Evolutionary conservation across 257 asterid genomes (phyloP), one percentile per base, ranked within the genome.

Genomic region (Solanum megistacrolobum): DNA sequence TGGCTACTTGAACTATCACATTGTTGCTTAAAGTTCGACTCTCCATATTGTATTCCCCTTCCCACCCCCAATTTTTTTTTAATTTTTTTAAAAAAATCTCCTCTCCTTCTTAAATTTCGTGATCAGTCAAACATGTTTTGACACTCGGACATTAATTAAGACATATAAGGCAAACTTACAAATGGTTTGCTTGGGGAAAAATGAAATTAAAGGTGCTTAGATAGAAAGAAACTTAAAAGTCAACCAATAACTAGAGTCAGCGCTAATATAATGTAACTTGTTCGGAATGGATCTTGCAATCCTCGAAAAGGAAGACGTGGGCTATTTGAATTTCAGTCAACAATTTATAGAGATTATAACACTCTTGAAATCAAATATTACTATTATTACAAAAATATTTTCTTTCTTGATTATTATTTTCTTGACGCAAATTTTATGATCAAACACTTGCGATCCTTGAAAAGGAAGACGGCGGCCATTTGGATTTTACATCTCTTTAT

Each of bases 21-120:
- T 55, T 20, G 0, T 55, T 55, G 5, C 25, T 55, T 18, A 20
- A 1, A 20, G 25, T 58, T 58, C 4, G 25, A 58, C 4, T 18
- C 10, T 52, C 62, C n/a, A 18, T 52, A 18, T 52, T 7, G 66
- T 58, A 20, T 58, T 58, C 25, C 66, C 66, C n/a, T 20, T 58
- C 2, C 25, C 25, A 20, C 1, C 25, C 65, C 5, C 1, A 20
- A 6, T 18, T 52, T 18, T 55, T 55, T 2, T 0, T 6, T 0
- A 16, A 52, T 13, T 3, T 48, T 48, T 48, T 48, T n/a, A 29
- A 29, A 14, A 52, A 55, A 3, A 55, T 7, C 2, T 20, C 12
- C 10, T 55, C 5, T 55, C 66, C 65, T 6, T 55, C n/a, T 18
- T 55, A 55, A 6, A 55, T 55, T 55, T 0, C 1, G 11, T 55